phyloP scores from a whole-genome alignment of 2,329 filamentous ascomycete species.

The Arthrobotrys sinensis region DNA sequence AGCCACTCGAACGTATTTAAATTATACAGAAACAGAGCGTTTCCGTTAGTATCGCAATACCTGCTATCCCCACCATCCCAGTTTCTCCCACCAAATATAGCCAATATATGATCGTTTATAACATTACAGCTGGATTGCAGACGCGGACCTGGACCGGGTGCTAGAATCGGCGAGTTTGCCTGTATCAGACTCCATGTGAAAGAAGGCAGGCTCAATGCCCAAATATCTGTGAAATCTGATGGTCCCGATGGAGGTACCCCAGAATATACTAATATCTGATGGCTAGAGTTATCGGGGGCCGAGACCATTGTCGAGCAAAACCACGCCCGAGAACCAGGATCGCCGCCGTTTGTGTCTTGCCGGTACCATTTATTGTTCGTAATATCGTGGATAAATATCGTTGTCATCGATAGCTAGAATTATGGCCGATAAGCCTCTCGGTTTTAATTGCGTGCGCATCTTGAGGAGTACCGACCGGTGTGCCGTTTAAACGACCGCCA shows the following conservation, averaged over 20 bases:
- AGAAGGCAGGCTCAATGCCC: constrained; percentile 45
- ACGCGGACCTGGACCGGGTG: constrained; percentile 33
- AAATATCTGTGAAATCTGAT: constrained; percentile 31
- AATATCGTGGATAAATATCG: constrained; percentile 45
- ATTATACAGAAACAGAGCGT: constrained; percentile 48
- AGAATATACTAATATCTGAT: constrained; percentile 48
- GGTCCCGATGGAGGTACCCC: constrained; percentile 13
- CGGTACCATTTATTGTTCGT: constrained; percentile 46
- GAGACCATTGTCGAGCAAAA: constrained; percentile 49
- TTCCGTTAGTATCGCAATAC: constrained; percentile 41
- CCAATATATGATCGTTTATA: constrained; percentile 40
- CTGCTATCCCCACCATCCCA: constrained; percentile 37
- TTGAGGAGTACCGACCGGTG: constrained; percentile 28
- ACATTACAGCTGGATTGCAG: constrained; percentile 43
- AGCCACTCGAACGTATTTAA: constrained; percentile 42
- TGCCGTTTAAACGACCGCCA: constrained; percentile 42
- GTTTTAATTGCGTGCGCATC: background rate
- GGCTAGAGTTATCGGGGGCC: constrained; percentile 44
- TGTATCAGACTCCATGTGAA: constrained; percentile 48
- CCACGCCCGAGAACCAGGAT: constrained; percentile 18
- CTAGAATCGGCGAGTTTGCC: constrained; percentile 29
- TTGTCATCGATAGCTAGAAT: constrained; percentile 42
- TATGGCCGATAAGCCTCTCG: background rate
- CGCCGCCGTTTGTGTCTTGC: constrained; percentile 40
- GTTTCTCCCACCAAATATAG: constrained; percentile 40